Evolutionary conservation across 352 stramenopile species (phyloP).

Genomic region (Globisporangium lucens): DNA sequence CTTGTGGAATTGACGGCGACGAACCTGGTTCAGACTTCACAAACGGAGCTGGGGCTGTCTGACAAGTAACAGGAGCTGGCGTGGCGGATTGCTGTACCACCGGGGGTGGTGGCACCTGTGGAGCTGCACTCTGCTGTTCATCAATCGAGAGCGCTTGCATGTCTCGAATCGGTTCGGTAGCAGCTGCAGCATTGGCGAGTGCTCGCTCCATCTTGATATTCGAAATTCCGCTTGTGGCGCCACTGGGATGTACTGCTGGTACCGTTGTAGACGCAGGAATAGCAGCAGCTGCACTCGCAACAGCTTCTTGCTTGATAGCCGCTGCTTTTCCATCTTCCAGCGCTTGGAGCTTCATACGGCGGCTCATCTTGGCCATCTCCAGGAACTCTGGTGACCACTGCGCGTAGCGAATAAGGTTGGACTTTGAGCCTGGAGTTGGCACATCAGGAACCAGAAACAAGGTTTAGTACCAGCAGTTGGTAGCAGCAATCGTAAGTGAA

Average conservation of each 20-base stretch:
- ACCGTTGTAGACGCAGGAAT: neutral
- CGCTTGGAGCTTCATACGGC: slow-evolving; percentile 18
- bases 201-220: slow-evolving; percentile 26
- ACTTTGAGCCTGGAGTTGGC: slow-evolving; percentile 26
- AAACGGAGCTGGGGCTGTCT: neutral
- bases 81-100: neutral
- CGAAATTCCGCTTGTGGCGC: neutral
- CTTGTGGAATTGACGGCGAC: neutral
- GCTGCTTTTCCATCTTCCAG: slow-evolving; percentile 8
- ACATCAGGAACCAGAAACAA: neutral
- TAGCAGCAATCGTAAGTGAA: neutral
- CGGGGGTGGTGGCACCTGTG: neutral
- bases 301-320: slow-evolving; percentile 6
- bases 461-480: neutral
- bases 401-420: slow-evolving; percentile 38
- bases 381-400: slow-evolving; percentile 42
- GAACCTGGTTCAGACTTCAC: neutral
- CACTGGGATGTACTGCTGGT: neutral
- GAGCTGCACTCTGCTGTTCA: slow-evolving; percentile 7
- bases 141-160: slow-evolving; percentile 20
- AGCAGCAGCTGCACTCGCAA: neutral
- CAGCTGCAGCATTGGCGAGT: neutral
- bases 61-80: slow-evolving; percentile 25
- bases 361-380: slow-evolving; percentile 41
- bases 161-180: slow-evolving; percentile 8